These are phyloP conservation scores for Euphrasia arctica DNA, from an alignment of 305 asterid species.

Conservation along the genomic window DNA sequence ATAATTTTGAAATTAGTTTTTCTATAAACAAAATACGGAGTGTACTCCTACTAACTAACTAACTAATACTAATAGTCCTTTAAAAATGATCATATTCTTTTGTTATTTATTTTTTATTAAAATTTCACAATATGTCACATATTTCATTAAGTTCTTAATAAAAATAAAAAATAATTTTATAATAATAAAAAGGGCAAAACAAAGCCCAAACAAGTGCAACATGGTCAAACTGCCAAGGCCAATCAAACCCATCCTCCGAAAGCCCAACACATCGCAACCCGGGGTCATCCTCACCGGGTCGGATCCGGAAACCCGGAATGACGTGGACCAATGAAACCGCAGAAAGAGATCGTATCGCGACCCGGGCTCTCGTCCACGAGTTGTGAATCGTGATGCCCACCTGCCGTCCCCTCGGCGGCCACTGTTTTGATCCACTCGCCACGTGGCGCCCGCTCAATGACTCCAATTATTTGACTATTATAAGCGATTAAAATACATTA, in stretches of 20 bases:
- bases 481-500: slow-evolving; percentile 23
- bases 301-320: background rate
- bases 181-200: no score
- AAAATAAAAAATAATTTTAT: no score
- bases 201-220: no score
- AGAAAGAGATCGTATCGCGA: slow-evolving; percentile 67
- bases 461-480: slow-evolving; percentile 28
- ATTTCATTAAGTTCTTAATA: no score
- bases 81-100: no score
- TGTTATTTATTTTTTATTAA: no score
- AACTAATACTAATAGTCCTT: no score
- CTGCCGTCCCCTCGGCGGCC: slow-evolving; percentile 35
- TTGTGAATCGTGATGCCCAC: slow-evolving; percentile 46
- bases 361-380: slow-evolving; percentile 74
- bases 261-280: no score
- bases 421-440: slow-evolving; percentile 42
- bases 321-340: slow-evolving; percentile 50
- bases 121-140: no score
- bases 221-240: background rate
- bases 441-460: slow-evolving; percentile 52
- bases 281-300: background rate
- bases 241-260: background rate
- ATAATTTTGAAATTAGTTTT: no score
- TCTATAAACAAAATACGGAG: no score
- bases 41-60: no score